Evolutionary conservation across 306 rosid species (phyloP), one percentile per base, ranked within the genome.

Genomic region (Mimosa pudica): DNA sequence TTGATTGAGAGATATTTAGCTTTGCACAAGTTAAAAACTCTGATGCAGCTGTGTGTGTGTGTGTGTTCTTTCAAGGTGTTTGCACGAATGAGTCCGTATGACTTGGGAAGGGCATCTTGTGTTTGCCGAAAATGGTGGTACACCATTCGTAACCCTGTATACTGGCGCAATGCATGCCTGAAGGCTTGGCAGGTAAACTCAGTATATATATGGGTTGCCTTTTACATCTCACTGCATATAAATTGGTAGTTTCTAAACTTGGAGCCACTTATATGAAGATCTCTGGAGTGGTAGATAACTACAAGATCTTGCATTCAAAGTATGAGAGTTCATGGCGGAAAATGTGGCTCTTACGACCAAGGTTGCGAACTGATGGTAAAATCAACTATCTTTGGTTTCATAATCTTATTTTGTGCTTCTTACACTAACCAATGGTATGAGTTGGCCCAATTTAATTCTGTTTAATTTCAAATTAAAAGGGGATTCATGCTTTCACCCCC

Each of bases 111-210:
- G 86, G 92, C 98, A 75, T 82, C 96, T 30, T 95, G 98, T 70
- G 98, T 95, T 12, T 95, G 98, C 83, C 93, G 97, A 64, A 95
- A 95, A 83, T 95, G 98, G 98, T 85, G 90, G 86, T 91, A 92
- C 71, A 95, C 96, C 30, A 85, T 95, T 62, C 97, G 96, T 48
- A 95, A 92, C 76, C 98, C 98, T 87, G 90, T 85, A 52, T 91
- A 91, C 83, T 95, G 98, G 98, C 96, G 98, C 84, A 85, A 62
- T 79, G 94, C 98, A 46, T 95, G 98, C 88, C 85, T 95, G 78
- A 95, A 92, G 92, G 98, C 93, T 81, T 95, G 98, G 98, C 98
- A 92, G 98, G 98, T 95, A 91, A 82, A 74, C 57, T 70, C 81
- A 52, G 61, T 76, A 18, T 75, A 63, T 76, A 18, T 75, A 63